These are phyloP conservation scores for Penicillium freii DNA, from an alignment of 2,329 filamentous ascomycete species.

Conservation along the genomic window DNA sequence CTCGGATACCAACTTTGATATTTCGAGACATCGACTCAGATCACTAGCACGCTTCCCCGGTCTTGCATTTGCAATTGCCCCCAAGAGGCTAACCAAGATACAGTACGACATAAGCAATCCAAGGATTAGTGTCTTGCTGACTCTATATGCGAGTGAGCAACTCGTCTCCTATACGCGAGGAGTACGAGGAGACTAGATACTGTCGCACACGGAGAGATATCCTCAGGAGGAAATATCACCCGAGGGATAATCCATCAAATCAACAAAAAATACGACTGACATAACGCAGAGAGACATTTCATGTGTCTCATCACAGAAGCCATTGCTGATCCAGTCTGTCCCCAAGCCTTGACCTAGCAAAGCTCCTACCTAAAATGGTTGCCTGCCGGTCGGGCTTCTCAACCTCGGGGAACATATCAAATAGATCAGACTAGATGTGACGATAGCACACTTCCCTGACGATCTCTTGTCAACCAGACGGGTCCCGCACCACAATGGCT, in stretches of 20 bases:
- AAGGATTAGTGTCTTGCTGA: neutral
- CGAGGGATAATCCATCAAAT: neutral
- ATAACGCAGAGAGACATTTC: neutral
- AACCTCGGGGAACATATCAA: neutral
- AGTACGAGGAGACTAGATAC: neutral
- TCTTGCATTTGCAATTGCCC: neutral
- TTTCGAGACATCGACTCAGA: constrained; percentile 7
- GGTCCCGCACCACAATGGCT: constrained; percentile 5
- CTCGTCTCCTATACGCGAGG: neutral
- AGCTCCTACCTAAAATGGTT: neutral
- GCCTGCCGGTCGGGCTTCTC: neutral
- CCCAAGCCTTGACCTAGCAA: neutral
- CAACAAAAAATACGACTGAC: neutral
- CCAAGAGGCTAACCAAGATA: neutral
- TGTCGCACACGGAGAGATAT: neutral
- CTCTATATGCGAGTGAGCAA: neutral
- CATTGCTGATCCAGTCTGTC: neutral
- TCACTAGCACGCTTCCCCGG: neutral
- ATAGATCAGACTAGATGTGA: neutral
- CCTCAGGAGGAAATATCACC: neutral
- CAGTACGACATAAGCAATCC: neutral
- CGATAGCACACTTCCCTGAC: neutral
- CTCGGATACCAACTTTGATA: constrained; percentile 9
- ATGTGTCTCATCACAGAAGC: neutral
- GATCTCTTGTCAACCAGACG: constrained; percentile 1